Base-by-base conservation (phyloP, 2,329 filamentous ascomycete species). In the Colletotrichum sp. region DNA sequence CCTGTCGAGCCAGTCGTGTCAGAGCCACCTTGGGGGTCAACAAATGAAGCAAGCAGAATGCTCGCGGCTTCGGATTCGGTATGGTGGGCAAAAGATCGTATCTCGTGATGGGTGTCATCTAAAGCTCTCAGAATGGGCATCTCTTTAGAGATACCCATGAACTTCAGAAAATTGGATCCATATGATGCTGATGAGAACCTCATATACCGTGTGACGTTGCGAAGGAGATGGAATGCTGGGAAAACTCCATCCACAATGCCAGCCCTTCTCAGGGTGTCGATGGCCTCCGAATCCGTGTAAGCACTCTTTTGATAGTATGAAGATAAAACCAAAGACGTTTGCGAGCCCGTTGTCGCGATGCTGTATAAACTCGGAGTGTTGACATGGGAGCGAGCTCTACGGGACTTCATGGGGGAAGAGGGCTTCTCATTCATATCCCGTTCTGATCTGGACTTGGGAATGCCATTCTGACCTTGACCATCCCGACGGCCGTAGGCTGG, bases 1-100 rank as follows among this genome's bases (percentile, higher is more conserved):
- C 91, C 90, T 3, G 91, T 93, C 26, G 92, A 89, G 2, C 93
- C 93, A 5, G 90, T 89, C 1, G 91, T 88, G 79, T 94, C 93
- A 3, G 92, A 90, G 5, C 93, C 93, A 34, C 93, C 93, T 71
- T 93, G 90, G 3, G 92, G 89, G 79, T 95, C 93, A 55, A 94
- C 90, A 80, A 94, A 94, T 1, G 93, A 95, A 0, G 93, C 93
- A 4, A 95, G 84, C 2, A 95, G 84, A 61, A 94, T 90, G 67
- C 89, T 92, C 55, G 88, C 87, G 1, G 90, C 85, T 5, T 90
- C 87, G 0, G 91, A 87, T 64, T 90, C 88, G 1, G 92, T 93
- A 80, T 94, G 92, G 63, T 90, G 89, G 1, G 91, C 91, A 79
- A 93, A 94, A 5, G 91, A 91, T 7, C 91, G 88, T 34, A 93